These are phyloP conservation scores for Beverwykella pulmonaria DNA, from an alignment of 495 filamentous ascomycete genomes.

Conservation along the genomic window DNA sequence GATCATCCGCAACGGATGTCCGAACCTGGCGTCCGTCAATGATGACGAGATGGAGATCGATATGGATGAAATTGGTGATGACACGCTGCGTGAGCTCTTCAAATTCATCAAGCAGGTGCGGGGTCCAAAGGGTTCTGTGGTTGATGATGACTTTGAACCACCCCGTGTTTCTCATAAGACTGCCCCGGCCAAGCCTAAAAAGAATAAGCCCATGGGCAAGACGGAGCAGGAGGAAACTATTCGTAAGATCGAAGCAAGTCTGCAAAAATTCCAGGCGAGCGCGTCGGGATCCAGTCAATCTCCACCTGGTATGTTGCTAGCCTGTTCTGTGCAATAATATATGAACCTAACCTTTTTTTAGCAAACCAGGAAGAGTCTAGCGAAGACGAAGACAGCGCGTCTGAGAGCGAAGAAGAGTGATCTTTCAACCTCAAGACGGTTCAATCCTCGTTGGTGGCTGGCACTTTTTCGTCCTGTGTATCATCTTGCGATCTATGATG, in stretches of 20 bases:
- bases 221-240: slow-evolving; percentile 89
- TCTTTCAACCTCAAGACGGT: background rate
- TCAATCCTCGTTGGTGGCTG: background rate
- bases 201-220: slow-evolving; percentile 99
- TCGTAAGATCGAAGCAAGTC: slow-evolving; percentile 66
- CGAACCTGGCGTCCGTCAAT: slow-evolving; percentile 72
- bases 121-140: slow-evolving; percentile 25
- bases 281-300: slow-evolving; percentile 33
- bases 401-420: slow-evolving; percentile 46
- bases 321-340: background rate
- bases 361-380: slow-evolving; percentile 40
- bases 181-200: slow-evolving; percentile 71
- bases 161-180: slow-evolving; percentile 45
- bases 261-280: slow-evolving; percentile 44
- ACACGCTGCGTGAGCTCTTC: slow-evolving; percentile 74
- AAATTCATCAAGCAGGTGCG: slow-evolving; percentile 67
- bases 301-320: slow-evolving; percentile 40
- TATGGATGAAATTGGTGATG: slow-evolving; percentile 78
- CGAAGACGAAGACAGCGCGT: slow-evolving; percentile 44
- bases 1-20: slow-evolving; percentile 87
- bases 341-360: slow-evolving; percentile 15
- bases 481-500: background rate
- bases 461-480: background rate
- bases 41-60: slow-evolving; percentile 89
- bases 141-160: slow-evolving; percentile 49